phyloP scores from a whole-genome alignment of 2,329 filamentous ascomycete genomes.

The Nemania sp. region DNA sequence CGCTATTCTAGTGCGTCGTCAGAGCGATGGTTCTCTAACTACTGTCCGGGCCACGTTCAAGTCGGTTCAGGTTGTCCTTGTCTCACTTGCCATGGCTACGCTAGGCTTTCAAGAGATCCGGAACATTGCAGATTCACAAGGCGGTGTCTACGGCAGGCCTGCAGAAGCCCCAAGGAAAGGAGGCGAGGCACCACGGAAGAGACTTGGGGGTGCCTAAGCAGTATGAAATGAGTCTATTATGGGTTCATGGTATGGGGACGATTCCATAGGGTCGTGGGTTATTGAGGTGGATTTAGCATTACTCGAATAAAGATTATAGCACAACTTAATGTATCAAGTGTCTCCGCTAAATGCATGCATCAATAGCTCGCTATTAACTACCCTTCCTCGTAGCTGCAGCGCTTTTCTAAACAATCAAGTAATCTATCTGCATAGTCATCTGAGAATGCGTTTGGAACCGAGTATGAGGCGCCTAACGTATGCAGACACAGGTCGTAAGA shows the following conservation, averaged over 20 bases:
- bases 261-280: neutral
- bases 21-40: slow-evolving; percentile 6
- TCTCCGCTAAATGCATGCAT: neutral
- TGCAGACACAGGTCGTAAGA: neutral
- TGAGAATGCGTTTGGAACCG: neutral
- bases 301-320: neutral
- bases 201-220: slow-evolving; percentile 24
- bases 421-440: neutral
- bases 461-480: neutral
- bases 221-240: neutral
- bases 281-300: neutral
- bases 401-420: neutral
- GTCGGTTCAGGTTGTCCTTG: slow-evolving; percentile 20
- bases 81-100: slow-evolving; percentile 11
- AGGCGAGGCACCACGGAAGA: slow-evolving; percentile 10
- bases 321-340: neutral
- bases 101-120: slow-evolving; percentile 18
- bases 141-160: slow-evolving; percentile 17
- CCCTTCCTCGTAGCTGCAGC: neutral
- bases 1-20: slow-evolving; percentile 4
- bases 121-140: slow-evolving; percentile 14
- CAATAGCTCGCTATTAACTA: neutral
- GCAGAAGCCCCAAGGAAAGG: slow-evolving; percentile 8
- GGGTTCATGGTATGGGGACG: neutral
- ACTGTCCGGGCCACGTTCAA: slow-evolving; percentile 23